These are phyloP conservation scores for Sechiopsis laciniata DNA, from an alignment of 306 rosid species.

Conservation along the genomic window DNA sequence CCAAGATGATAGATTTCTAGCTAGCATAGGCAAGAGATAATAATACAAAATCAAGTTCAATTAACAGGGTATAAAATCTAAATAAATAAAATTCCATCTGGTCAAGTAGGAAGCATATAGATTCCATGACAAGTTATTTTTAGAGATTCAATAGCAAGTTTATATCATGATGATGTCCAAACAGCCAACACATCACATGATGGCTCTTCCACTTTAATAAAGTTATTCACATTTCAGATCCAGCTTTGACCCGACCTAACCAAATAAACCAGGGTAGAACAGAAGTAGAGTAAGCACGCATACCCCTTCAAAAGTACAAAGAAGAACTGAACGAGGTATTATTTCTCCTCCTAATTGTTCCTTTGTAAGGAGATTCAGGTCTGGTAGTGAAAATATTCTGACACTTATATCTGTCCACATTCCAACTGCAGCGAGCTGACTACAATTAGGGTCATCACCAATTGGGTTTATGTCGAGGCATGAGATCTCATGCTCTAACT, in stretches of 20 bases:
- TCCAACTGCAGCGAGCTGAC: slow-evolving; percentile 92
- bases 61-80: not conserved
- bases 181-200: not conserved
- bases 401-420: slow-evolving; percentile 99
- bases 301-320: slow-evolving; percentile 99
- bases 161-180: not conserved
- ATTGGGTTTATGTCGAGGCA: slow-evolving; percentile 96
- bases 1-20: not conserved
- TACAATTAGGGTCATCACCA: slow-evolving; percentile 66
- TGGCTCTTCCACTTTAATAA: not conserved
- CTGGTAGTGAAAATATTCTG: slow-evolving; percentile 79
- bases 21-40: not conserved
- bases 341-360: slow-evolving; percentile 96
- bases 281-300: slow-evolving; percentile 20
- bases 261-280: slow-evolving; percentile 3
- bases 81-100: not conserved
- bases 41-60: slow-evolving; percentile 17
- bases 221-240: slow-evolving; percentile 1
- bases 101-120: not conserved
- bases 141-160: slow-evolving; percentile 11
- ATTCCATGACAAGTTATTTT: not conserved
- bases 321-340: slow-evolving; percentile 97
- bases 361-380: slow-evolving; percentile 73
- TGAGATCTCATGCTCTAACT: slow-evolving; percentile 84
- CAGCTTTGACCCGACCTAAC: slow-evolving; percentile 12